Evolutionary conservation across 139 green algal species (phyloP), one percentile per base, ranked within the genome.

Genomic region (Edaphochlamys debaryana): DNA sequence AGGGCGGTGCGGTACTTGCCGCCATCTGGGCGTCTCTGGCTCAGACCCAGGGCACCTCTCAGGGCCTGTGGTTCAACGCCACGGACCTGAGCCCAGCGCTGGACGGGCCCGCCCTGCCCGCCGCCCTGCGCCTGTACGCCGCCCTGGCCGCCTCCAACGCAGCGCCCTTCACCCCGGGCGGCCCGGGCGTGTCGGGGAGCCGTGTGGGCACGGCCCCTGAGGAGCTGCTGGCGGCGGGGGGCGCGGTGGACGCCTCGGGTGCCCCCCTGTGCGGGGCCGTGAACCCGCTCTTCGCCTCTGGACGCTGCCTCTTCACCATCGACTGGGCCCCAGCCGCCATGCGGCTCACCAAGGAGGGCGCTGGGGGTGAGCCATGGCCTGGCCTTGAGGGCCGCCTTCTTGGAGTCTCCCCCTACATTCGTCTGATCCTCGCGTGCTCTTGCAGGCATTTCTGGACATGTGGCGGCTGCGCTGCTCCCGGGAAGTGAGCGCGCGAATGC

Each of bases 301-400:
- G 74, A 3, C 58, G 74, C 41, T 81, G 74, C 74, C 62, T 81
- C n/a, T 67, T 67, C 60, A 67, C 60, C 60, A 40, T 67, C 30
- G 60, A 67, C 60, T 67, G 60, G 60, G 60, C n/a, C 30, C 29
- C 60, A 13, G 60, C 60, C 11, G n/a, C n/a, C 4, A 30, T 67
- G 30, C 3, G 60, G n/a, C 30, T 67, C 4, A 67, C n/a, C n/a
- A n/a, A n/a, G n/a, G n/a, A n/a, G n/a, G n/a, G n/a, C n/a, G n/a
- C n/a, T n/a, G n/a, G n/a, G n/a, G n/a, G n/a, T n/a, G n/a, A n/a
- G n/a, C n/a, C n/a, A n/a, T n/a, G n/a, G n/a, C n/a, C n/a, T n/a
- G n/a, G n/a, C n/a, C n/a, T n/a, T n/a, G n/a, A n/a, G n/a, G n/a
- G n/a, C n/a, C n/a, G n/a, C n/a, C n/a, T n/a, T n/a, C n/a, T n/a